Percentiles rank a stretch among this genome's conserved stretches.
phyloP scores from a whole-genome alignment of 805 yeast species.

The Deakozyma indianensis region DNA sequence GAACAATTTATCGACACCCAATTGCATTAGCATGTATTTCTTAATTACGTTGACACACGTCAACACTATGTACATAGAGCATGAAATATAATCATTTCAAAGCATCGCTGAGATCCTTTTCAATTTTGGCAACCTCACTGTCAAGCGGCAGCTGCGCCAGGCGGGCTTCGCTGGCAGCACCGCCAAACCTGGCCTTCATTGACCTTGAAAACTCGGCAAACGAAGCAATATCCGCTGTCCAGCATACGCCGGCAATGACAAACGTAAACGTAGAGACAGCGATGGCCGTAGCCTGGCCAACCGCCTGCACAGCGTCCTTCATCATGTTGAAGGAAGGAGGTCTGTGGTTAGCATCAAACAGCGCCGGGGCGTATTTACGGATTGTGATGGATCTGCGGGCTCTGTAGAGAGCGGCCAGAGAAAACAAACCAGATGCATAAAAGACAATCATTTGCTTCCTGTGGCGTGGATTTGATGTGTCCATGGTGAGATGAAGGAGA shows the following conservation, averaged over 20 bases:
- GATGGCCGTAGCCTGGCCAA: conserved; percentile 62
- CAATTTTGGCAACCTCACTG: conserved; percentile 9
- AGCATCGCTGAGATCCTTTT: conserved; percentile 5
- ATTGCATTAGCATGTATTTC: no score
- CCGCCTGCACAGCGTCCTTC: conserved; percentile 75
- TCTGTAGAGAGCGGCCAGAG: conserved; percentile 56
- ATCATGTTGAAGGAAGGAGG: conserved; percentile 76
- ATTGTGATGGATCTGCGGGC: conserved; percentile 63
- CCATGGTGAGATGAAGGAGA: no score
- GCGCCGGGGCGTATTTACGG: conserved; percentile 58
- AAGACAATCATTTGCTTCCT: conserved; percentile 57
- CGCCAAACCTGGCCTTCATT: conserved; percentile 54
- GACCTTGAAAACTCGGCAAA: conserved; percentile 57
- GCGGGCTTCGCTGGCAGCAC: conserved; percentile 28
- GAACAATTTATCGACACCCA: not conserved
- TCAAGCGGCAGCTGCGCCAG: conserved; percentile 9
- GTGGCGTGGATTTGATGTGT: conserved; percentile 28
- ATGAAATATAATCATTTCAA: not conserved
- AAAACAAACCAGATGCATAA: conserved; percentile 55
- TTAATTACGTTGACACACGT: no score
- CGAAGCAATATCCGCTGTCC: conserved; percentile 62
- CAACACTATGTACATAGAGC: conserved; percentile 1
- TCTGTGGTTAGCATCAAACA: conserved; percentile 72
- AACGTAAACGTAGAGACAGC: conserved; percentile 62
- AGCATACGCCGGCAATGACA: conserved; percentile 59